These are phyloP conservation scores for Symbiodinium natans DNA, from an alignment of 73 alveolate species.

Conservation along the genomic window DNA sequence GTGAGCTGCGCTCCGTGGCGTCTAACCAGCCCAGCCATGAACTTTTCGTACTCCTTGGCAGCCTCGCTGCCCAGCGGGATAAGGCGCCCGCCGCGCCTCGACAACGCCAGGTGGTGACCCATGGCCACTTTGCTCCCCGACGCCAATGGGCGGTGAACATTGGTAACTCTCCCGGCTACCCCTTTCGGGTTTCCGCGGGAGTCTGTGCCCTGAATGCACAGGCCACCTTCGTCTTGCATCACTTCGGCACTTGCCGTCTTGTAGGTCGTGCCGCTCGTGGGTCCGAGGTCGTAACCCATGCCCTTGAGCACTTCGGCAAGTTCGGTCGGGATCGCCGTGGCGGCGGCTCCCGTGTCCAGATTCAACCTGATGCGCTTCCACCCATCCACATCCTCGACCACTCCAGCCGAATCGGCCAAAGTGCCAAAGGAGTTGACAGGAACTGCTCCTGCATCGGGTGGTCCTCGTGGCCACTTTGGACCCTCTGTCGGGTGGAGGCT, in stretches of 20 bases:
- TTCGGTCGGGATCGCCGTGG: conserved; percentile 24
- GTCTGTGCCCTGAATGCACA: not conserved
- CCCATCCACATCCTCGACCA: too few species aligned
- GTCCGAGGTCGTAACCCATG: too few species aligned
- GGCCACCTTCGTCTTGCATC: conserved; percentile 40
- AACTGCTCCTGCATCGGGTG: too few species aligned
- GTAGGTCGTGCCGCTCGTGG: conserved; percentile 4
- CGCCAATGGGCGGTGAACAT: not conserved
- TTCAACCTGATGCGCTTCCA: conserved; percentile 5
- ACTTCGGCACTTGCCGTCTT: conserved; percentile 38
- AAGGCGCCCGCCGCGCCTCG: too few species aligned
- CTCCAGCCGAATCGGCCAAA: too few species aligned
- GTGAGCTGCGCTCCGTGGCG: not conserved
- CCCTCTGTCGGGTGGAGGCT: too few species aligned
- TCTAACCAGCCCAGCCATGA: not conserved
- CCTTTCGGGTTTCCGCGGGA: not conserved
- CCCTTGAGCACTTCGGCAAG: not conserved
- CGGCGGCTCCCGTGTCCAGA: conserved; percentile 72
- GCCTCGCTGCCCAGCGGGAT: not conserved
- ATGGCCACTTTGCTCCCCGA: not conserved
- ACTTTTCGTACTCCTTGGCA: not conserved
- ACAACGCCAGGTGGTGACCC: not conserved
- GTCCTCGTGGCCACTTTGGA: too few species aligned
- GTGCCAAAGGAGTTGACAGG: too few species aligned
- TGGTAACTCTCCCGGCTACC: not conserved